These are phyloP conservation scores for Stachybotrys chartarum DNA, from an alignment of 2,329 filamentous ascomycete genomes.

Conservation along the genomic window DNA sequence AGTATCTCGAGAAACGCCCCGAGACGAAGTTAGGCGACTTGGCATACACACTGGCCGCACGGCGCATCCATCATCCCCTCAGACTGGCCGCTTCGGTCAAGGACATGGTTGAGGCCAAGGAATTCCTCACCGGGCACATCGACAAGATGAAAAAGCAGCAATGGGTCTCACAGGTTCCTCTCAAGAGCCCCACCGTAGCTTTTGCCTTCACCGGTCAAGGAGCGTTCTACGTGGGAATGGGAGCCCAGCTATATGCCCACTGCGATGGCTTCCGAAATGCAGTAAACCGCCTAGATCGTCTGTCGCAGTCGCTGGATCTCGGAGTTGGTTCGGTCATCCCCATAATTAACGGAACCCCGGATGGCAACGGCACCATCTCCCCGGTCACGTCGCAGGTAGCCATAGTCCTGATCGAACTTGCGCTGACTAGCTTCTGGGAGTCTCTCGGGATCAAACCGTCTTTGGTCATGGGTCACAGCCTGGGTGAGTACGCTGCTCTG, in stretches of 20 bases:
- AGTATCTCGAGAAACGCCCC: slow-evolving; percentile 44
- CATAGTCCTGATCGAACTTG: slow-evolving; percentile 27
- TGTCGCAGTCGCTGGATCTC: no score
- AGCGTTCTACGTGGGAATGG: slow-evolving; percentile 20
- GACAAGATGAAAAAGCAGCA: background rate
- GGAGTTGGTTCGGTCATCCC: no score
- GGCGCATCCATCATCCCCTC: slow-evolving; percentile 53
- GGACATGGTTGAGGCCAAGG: slow-evolving; percentile 47
- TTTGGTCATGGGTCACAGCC: slow-evolving; percentile 53
- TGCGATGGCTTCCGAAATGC: no score
- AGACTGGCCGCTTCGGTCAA: slow-evolving; percentile 40
- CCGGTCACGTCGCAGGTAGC: slow-evolving; percentile 24
- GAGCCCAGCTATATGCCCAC: slow-evolving; percentile 27
- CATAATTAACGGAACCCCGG: no score
- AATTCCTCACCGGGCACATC: slow-evolving; percentile 33
- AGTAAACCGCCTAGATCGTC: no score
- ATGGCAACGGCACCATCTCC: no score
- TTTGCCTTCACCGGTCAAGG: slow-evolving; percentile 43
- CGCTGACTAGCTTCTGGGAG: slow-evolving; percentile 29
- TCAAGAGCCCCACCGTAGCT: slow-evolving; percentile 19
- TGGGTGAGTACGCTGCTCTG: slow-evolving; percentile 69
- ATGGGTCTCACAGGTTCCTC: background rate
- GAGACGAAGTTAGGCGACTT: slow-evolving; percentile 48
- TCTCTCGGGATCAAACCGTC: slow-evolving; percentile 45
- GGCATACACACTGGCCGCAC: slow-evolving; percentile 62